Percentiles rank a stretch among this genome's conserved stretches.
These are phyloP conservation scores for Moniliella sp. DNA, from an alignment of 1,284 basidiomycete species.

Conservation along the genomic window DNA sequence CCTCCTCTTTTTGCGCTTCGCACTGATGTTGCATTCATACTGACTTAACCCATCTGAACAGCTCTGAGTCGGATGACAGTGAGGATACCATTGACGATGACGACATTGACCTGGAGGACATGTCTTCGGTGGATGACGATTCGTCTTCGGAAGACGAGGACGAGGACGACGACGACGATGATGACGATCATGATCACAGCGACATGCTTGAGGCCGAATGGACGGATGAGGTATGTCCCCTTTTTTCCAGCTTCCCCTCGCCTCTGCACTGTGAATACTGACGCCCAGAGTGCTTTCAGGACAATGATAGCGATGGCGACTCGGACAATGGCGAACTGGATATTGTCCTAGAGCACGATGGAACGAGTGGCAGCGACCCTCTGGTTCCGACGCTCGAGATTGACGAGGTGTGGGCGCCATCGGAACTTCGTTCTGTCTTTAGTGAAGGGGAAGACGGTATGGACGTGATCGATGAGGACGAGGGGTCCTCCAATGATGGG, in stretches of 20 bases:
- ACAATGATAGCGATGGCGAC: conserved; percentile 15
- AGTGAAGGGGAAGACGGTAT: conserved; percentile 7
- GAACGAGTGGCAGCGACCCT: conserved; percentile 2
- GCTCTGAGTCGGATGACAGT: conserved; percentile 22
- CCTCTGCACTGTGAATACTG: background rate
- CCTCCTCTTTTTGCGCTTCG: background rate
- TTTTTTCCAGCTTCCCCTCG: background rate
- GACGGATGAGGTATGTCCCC: conserved; percentile 4
- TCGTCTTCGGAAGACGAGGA: conserved; percentile 7
- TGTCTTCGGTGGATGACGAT: conserved; percentile 10
- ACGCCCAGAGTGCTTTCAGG: conserved; percentile 34
- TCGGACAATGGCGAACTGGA: conserved; percentile 2
- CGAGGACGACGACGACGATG: conserved; percentile 18
- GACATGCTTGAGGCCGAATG: conserved; percentile 9
- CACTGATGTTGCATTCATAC: conserved; percentile 1
- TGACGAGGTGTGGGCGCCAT: too few relatives aligned
- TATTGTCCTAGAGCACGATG: conserved; percentile 11
- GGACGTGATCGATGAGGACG: conserved; percentile 14
- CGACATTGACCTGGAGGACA: conserved; percentile 2
- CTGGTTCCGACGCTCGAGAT: too few relatives aligned
- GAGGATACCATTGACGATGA: conserved; percentile 40
- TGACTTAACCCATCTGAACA: conserved; percentile 7
- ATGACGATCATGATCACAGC: too few relatives aligned
- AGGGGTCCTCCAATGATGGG: conserved; percentile 10
- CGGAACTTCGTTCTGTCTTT: conserved; percentile 1